Base-by-base conservation (phyloP, 2,329 filamentous ascomycete species). In the Beauveria caledonica region DNA sequence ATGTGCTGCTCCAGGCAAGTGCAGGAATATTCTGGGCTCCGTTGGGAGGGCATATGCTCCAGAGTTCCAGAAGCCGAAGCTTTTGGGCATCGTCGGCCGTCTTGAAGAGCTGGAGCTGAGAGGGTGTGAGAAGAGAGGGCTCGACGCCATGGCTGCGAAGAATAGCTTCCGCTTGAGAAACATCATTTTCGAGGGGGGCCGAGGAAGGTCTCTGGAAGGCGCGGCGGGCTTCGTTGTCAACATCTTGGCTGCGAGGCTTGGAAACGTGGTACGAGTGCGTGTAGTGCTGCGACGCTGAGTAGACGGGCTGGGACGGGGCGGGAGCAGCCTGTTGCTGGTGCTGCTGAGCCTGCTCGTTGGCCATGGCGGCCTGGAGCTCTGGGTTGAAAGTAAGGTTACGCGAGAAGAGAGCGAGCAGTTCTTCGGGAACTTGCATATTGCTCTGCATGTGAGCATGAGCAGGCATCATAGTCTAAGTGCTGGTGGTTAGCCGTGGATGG, bases 221-320 rank as follows among this genome's bases (percentile, higher is more conserved):
- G 61, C 71, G 70, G 45, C 66, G 69, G 60, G 63, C 21, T 13
- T 49, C 29, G 11, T 25, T 65, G 23, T 65, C 61, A 5, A 67
- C 64, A 45, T 72, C 67, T 50, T 69, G 68, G 62, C 64, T 69
- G 62, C 64, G 67, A 50, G 70, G 63, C 58, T 78, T 77, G 21
- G 65, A 63, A 33, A 68, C 70, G 70, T 95, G 90, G 49, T 87
- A 78, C 9, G 90, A 91, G 70, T 92, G 90, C 64, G 88, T 87
- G 72, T 96, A 96, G 72, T 96, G 91, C 69, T 90, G 87, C 10
- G 89, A 89, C 66, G 89, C 84, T 62, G 82, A 86, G 76, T 94
- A 95, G 63, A 90, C 86, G 60, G 65, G 46, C 44, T n/a, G 62
- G 40, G 61, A 33, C n/a, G 59, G 59, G 63, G 64, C 60, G 19